These are phyloP conservation scores for Penicillium simplicissimum DNA, from an alignment of 495 filamentous ascomycete species.

Conservation along the genomic window DNA sequence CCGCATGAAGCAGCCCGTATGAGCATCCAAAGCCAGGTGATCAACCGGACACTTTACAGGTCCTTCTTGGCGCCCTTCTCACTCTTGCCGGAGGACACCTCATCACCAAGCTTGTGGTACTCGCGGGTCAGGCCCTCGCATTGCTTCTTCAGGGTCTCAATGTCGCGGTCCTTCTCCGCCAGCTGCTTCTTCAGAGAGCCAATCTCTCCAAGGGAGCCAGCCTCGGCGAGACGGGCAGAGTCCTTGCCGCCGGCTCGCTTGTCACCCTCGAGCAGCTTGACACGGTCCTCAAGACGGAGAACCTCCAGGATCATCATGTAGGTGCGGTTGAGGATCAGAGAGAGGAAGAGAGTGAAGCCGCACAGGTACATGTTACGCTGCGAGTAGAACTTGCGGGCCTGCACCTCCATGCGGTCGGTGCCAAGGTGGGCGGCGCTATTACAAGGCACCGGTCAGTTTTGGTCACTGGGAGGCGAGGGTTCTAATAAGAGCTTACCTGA, in stretches of 20 bases:
- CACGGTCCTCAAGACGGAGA: constrained; percentile 87
- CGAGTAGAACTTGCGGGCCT: constrained; percentile 99
- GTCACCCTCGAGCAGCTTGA: constrained; percentile 83
- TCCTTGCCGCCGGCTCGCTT: constrained; percentile 72
- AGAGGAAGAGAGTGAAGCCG: constrained; percentile 98
- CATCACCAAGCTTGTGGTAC: constrained; percentile 79
- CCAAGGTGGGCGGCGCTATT: constrained; percentile 70
- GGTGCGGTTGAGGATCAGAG: constrained; percentile 97
- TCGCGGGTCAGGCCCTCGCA: constrained; percentile 71
- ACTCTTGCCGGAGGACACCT: constrained; percentile 60
- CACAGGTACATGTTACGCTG: constrained; percentile 99
- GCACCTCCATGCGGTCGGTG: constrained; percentile 93
- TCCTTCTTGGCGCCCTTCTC: constrained; percentile 66
- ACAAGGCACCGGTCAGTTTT: constrained; percentile 26
- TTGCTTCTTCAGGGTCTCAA: constrained; percentile 85
- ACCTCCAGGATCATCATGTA: constrained; percentile 96
- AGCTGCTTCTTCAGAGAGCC: constrained; percentile 71
- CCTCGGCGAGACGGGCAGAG: constrained; percentile 59
- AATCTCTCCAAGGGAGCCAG: constrained; percentile 73
- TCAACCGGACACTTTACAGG: constrained; percentile 45
- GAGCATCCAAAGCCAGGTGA: background rate
- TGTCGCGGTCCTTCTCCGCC: constrained; percentile 68
- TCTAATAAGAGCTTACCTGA: constrained; percentile 36
- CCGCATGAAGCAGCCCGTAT: background rate
- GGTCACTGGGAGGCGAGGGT: background rate